Evolutionary conservation across 306 rosid species (phyloP).

Genomic region (Lagenaria siceraria): DNA sequence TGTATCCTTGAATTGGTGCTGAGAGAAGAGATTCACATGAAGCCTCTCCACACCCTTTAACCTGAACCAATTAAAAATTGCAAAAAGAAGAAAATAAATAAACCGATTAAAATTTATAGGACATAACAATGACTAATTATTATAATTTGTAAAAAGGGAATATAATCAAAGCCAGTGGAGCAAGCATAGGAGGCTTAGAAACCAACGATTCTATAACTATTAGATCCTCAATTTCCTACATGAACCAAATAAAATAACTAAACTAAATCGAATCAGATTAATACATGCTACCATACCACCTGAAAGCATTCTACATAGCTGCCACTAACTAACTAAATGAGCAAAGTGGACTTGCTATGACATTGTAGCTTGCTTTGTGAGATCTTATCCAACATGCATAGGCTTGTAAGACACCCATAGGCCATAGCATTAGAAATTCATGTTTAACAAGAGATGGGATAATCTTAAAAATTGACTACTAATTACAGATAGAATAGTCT

Average conservation of each 20-base stretch:
- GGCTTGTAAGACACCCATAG: not conserved
- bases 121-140: not conserved
- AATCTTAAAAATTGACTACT: not conserved
- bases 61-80: slow-evolving; percentile 19
- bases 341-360: too few relatives aligned
- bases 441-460: not conserved
- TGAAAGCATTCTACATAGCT: too few relatives aligned
- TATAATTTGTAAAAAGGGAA: not conserved
- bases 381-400: not conserved
- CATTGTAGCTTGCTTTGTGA: not conserved
- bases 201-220: not conserved
- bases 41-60: slow-evolving; percentile 82
- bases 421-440: not conserved
- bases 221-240: too few relatives aligned
- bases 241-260: too few relatives aligned
- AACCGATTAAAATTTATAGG: not conserved
- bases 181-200: not conserved
- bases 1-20: slow-evolving; percentile 82
- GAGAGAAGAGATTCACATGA: slow-evolving; percentile 79
- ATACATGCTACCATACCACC: too few relatives aligned
- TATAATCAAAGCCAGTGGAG: not conserved
- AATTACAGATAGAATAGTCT: not conserved
- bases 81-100: not conserved
- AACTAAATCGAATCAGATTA: too few relatives aligned
- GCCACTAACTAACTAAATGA: too few relatives aligned